Conservation (phyloP, 1,139 yeast species). For the Geotrichum aggregatum region DNA sequence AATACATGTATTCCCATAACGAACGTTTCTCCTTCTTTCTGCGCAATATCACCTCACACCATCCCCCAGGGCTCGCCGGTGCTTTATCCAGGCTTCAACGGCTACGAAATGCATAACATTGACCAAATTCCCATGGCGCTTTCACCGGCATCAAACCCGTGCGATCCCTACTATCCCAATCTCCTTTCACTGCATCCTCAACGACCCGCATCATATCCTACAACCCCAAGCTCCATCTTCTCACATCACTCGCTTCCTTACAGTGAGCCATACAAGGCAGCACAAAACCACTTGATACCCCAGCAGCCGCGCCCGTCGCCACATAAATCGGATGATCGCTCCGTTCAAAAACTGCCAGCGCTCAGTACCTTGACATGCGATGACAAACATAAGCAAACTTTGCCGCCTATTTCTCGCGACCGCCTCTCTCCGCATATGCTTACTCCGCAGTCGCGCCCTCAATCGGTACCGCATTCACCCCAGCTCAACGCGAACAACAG, state of each 20-base stretch:
- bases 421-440: slow-evolving; percentile 26
- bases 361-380: neutral
- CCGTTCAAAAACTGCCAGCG: slow-evolving; percentile 8
- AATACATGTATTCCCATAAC: slow-evolving; percentile 26
- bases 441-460: slow-evolving; percentile 34
- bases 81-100: slow-evolving; percentile 23
- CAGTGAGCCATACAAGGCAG: neutral
- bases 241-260: slow-evolving; percentile 10
- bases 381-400: neutral
- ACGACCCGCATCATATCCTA: neutral
- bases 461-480: slow-evolving; percentile 22
- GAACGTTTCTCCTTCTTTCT: slow-evolving; percentile 24
- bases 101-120: slow-evolving; percentile 10
- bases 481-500: neutral
- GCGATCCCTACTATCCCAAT: neutral
- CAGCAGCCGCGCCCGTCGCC: slow-evolving; percentile 1
- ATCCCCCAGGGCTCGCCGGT: slow-evolving; percentile 26
- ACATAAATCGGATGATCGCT: neutral
- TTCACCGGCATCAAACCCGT: neutral
- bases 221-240: slow-evolving; percentile 18
- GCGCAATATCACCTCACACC: slow-evolving; percentile 28
- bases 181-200: neutral
- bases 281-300: neutral
- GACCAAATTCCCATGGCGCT: slow-evolving; percentile 7
- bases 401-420: neutral